Conservation (phyloP, 768 basidiomycete genomes). For the Suillus clintonianus region DNA sequence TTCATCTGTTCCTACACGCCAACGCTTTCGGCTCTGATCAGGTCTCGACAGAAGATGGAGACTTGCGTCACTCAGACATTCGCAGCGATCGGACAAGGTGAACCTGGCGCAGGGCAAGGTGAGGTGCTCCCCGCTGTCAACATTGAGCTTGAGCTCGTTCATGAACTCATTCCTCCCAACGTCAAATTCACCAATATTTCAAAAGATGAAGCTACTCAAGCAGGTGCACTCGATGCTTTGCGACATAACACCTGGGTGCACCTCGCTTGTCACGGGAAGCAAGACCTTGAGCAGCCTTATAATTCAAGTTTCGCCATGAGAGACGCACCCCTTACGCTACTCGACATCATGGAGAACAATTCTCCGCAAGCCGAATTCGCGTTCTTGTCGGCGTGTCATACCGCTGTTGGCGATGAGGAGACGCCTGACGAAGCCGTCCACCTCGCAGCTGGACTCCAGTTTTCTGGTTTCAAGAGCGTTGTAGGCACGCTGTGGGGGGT, state of each 20-base stretch:
- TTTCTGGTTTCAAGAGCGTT: conserved; percentile 21
- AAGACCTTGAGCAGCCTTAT: conserved; percentile 12
- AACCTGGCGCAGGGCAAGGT: background rate
- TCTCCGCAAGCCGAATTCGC: conserved; percentile 1
- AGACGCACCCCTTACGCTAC: background rate
- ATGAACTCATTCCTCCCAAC: conserved; percentile 16
- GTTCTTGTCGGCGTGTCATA: conserved; percentile 25
- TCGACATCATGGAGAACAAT: conserved; percentile 3
- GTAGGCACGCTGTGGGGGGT: conserved; percentile 24
- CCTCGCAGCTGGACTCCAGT: conserved; percentile 23
- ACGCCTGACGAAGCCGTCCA: conserved; percentile 21
- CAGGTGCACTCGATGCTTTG: background rate
- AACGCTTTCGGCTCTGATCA: conserved; percentile 7
- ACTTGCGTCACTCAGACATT: background rate
- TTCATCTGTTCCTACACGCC: conserved; percentile 13
- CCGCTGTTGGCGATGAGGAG: conserved; percentile 16
- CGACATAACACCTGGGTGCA: conserved; percentile 15
- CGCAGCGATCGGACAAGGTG: conserved; percentile 5
- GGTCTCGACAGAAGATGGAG: conserved; percentile 3
- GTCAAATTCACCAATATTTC: background rate
- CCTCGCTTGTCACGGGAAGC: conserved; percentile 20
- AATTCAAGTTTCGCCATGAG: conserved; percentile 6
- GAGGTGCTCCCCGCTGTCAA: background rate
- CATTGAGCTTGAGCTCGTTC: conserved; percentile 14
- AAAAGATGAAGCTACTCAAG: background rate